Evolutionary conservation across 169 alveolate genomes (phyloP), one percentile per base, ranked within the genome.

Genomic region (Perkinsus olseni): DNA sequence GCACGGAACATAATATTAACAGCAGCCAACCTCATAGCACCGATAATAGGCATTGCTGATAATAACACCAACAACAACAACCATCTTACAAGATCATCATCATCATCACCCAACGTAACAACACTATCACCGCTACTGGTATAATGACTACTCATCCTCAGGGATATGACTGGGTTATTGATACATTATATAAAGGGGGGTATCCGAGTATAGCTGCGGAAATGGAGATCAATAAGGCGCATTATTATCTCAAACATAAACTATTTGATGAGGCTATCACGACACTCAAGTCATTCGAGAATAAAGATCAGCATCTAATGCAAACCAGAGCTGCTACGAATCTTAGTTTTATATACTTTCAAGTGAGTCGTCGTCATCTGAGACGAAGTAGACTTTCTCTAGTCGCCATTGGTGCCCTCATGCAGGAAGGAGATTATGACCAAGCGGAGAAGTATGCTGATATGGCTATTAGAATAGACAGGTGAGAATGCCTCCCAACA

Each of bases 371-470:
- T n/a, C n/a, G n/a, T n/a, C n/a, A n/a, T n/a, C n/a, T n/a, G n/a
- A n/a, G n/a, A n/a, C n/a, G n/a, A n/a, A n/a, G n/a, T n/a, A n/a
- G n/a, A n/a, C n/a, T n/a, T n/a, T n/a, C n/a, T n/a, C n/a, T n/a
- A n/a, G n/a, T n/a, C n/a, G n/a, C n/a, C n/a, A n/a, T n/a, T 45
- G 17, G 17, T 45, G 17, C 62, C 62, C 94, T 97, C 17, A 45
- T n/a, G n/a, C n/a, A n/a, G 91, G 99, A 98, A 94, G 97, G 97
- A 10, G 98, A 98, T 92, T 97, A 96, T 93, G 95, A 94, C 38
- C 94, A 95, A 82, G 98, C 99, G 10, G 99, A 98, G 93, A 95
- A 95, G 94, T 98, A 97, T 94, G 98, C 99, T n/a, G 98, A 98
- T 91, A 95, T 97, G 8, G 99, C 99, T 31, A 97, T 97, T 24